Evolutionary conservation across 108 stramenopile genomes (phyloP), one percentile per base, ranked within the genome.

Genomic region (Discostella stelligeroides): DNA sequence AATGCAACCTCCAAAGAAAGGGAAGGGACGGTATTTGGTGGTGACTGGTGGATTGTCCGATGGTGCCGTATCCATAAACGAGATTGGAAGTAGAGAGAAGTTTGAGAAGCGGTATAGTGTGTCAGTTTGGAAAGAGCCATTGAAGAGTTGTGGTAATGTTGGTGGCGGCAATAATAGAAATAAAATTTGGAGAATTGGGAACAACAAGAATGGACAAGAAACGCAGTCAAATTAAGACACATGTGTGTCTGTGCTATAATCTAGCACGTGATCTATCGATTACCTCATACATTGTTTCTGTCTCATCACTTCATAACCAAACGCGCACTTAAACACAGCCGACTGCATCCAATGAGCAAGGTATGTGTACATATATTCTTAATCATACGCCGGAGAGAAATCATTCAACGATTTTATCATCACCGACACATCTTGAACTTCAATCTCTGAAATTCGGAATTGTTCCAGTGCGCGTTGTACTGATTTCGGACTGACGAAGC

Each of bases 381-480:
- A n/a, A n/a, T 53, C 51, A 53, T 25, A 27, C 51, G 45, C 29
- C 2, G 58, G 43, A 15, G 57, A 61, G 55, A 79, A 85, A 11
- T 86, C 64, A 59, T 76, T 84, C 4, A 92, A 59, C 6, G 86
- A 66, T 46, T 70, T 85, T 20, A 90, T 76, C 66, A 83, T 88
- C 14, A 93, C 85, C 14, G 86, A 86, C 37, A 93, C 92, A 68
- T 93, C 92, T 69, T 93, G 88, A 10, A 93, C 84, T 28, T 90
- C 88, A 48, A 93, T 90, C 61, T 93, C 92, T 46, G 71, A 85
- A 8, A 47, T 72, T 42, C 80, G 75, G 57, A 79, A 87, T 39
- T 29, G 70, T 8, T 83, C 71, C 62, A 90, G 69, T 1, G 86
- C 87, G 17, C 78, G 82, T 18, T 85, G 79, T 18, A 86, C 89